Conservation (phyloP, 2,329 filamentous ascomycete genomes). For the Gliomastix tumulicola region DNA sequence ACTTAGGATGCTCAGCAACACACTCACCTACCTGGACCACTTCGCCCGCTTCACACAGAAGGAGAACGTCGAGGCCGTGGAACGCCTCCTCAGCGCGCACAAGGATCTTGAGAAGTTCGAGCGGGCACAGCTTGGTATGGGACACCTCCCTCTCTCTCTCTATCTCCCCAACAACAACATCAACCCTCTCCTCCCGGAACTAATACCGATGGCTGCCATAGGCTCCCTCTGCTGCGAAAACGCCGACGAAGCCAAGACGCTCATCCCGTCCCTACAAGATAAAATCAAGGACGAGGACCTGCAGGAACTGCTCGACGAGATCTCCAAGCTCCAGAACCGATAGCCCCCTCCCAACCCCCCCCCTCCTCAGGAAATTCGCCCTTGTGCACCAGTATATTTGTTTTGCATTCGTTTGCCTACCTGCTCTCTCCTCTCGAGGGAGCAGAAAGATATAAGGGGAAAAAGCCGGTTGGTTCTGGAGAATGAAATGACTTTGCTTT, state of each 20-base stretch:
- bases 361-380: too few species aligned
- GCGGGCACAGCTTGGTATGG: slow-evolving; percentile 80
- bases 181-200: too few species aligned
- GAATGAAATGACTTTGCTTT: neutral
- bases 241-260: slow-evolving; percentile 90
- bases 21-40: slow-evolving; percentile 84
- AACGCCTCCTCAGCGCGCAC: slow-evolving; percentile 74
- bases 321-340: slow-evolving; percentile 62
- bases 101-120: slow-evolving; percentile 85
- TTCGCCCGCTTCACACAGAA: slow-evolving; percentile 96
- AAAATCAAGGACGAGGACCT: slow-evolving; percentile 90
- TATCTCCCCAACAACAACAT: too few species aligned
- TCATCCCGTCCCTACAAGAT: slow-evolving; percentile 81
- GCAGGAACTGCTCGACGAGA: slow-evolving; percentile 81
- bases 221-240: slow-evolving; percentile 88
- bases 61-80: slow-evolving; percentile 91
- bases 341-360: too few species aligned
- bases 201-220: too few species aligned
- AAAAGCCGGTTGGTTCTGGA: too few species aligned
- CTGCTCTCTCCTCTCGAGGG: too few species aligned
- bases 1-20: slow-evolving; percentile 78
- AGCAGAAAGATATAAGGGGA: too few species aligned
- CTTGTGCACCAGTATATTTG: too few species aligned
- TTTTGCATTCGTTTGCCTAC: too few species aligned
- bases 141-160: neutral